Conservation (phyloP, 2,329 filamentous ascomycete genomes). For the Immersiporthe knoxdaviesiana region DNA sequence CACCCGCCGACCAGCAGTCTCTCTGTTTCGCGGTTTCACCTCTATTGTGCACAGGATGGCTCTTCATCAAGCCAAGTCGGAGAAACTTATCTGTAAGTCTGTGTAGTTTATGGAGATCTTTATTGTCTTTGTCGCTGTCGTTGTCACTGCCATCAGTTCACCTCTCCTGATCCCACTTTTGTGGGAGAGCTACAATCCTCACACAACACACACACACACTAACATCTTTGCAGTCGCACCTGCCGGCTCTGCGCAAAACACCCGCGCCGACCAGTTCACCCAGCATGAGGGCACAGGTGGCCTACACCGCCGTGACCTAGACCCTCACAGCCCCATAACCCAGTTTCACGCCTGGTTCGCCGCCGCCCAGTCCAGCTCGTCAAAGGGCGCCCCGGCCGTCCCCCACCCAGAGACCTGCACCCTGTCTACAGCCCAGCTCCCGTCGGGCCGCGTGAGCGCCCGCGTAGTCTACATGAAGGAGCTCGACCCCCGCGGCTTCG, state of each 20-base stretch:
- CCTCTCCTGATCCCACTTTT: background rate
- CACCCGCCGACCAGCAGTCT: background rate
- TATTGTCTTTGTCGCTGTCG: background rate
- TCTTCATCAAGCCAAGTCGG: constrained; percentile 44
- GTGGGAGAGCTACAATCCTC: too few species aligned
- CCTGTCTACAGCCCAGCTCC: constrained; percentile 81
- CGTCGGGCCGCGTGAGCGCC: constrained; percentile 80
- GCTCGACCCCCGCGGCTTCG: constrained; percentile 80
- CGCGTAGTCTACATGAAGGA: constrained; percentile 96
- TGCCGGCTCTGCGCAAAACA: constrained; percentile 57
- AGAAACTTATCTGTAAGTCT: constrained; percentile 55
- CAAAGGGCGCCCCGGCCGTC: constrained; percentile 46
- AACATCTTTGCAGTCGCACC: constrained; percentile 59
- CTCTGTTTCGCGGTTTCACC: constrained; percentile 13
- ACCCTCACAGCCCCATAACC: constrained; percentile 65
- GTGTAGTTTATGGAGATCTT: background rate
- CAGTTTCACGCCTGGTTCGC: constrained; percentile 94
- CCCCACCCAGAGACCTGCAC: constrained; percentile 87
- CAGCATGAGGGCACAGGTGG: constrained; percentile 52
- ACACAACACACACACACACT: background rate
- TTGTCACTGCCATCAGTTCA: background rate
- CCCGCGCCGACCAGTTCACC: constrained; percentile 78
- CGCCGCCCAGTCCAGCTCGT: constrained; percentile 59
- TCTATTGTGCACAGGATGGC: constrained; percentile 44
- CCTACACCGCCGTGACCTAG: constrained; percentile 65